These are phyloP conservation scores for Lachnellula willkommii DNA, from an alignment of 2,329 filamentous ascomycete genomes.

Conservation along the genomic window DNA sequence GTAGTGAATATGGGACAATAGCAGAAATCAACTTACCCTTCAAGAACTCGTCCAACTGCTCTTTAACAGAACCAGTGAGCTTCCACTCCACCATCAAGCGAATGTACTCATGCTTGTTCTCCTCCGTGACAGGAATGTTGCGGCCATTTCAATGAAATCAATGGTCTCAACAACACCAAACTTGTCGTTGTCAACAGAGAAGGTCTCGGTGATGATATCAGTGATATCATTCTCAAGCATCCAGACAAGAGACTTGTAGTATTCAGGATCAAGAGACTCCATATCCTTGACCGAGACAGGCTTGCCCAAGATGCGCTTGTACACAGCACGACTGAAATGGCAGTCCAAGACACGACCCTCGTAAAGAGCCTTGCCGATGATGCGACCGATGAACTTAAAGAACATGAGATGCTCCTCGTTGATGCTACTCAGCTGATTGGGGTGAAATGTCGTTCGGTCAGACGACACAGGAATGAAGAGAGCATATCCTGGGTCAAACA, in stretches of 20 bases:
- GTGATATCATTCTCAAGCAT: conserved; percentile 99
- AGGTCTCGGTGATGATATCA: conserved; percentile 93
- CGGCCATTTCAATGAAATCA: conserved; percentile 84
- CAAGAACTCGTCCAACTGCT: conserved; percentile 90
- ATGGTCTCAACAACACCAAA: conserved; percentile 86
- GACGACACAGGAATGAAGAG: conserved; percentile 95
- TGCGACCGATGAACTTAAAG: conserved; percentile 98
- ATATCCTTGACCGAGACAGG: conserved; percentile 97
- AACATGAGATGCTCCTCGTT: conserved; percentile 95
- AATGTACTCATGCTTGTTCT: conserved; percentile 98
- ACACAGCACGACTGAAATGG: conserved; percentile 97
- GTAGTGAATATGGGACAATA: conserved; percentile 9
- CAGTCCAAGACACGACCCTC: conserved; percentile 94
- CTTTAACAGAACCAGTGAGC: conserved; percentile 83
- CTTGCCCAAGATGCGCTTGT: conserved; percentile 94
- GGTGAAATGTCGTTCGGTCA: conserved; percentile 97
- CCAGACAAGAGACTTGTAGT: conserved; percentile 98
- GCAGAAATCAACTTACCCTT: conserved; percentile 51
- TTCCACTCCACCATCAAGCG: conserved; percentile 91
- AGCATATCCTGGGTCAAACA: conserved; percentile 98
- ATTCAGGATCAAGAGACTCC: conserved; percentile 96
- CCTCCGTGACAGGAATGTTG: conserved; percentile 89
- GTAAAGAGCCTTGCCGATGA: conserved; percentile 97
- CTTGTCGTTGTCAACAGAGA: conserved; percentile 87
- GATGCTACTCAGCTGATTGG: conserved; percentile 87